Evolutionary conservation across 768 basidiomycete species (phyloP), one percentile per base, ranked within the genome.

Genomic region (Xerocomus spinulosus): DNA sequence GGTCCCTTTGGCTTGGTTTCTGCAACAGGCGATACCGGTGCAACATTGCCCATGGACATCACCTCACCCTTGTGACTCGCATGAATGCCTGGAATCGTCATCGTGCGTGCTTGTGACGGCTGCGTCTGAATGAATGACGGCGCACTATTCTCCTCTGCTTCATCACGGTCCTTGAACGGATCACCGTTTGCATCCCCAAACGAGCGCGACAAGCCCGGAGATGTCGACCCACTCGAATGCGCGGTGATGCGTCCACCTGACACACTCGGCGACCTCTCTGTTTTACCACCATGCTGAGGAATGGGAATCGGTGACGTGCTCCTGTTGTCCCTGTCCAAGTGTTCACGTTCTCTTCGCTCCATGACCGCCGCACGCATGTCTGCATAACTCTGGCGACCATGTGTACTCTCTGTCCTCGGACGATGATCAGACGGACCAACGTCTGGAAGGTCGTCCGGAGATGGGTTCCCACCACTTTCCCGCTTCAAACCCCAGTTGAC

Each of bases 61-160:
- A 91, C 79, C 51, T 92, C 87, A 9, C 85, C 86, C n/a, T 80
- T 80, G 59, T 91, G 84, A 56, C 82, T 87, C 3, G 81, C 87
- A 58, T 91, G 89, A 50, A 92, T 92, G 2, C 87, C 87, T 9
- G 90, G 90, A 53, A 92, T 92, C 13, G 80, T 82, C 90, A 92
- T 92, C 34, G 77, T 84, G 56, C 81, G 85, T 25, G 80, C 84
- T 60, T 82, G 80, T 8, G 72, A 63, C 3, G 89, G 89, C 59
- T 91, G 90, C 15, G 81, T 81, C 54, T 83, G 80, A 54, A 87
- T 87, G 8, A 83, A 79, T 15, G 73, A 68, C 9, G 72, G 64
- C 38, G 69, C 55, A 18, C 59, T 48, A 32, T 62, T 63, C 23
- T 63, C 57, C 36, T 61, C 61, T 17, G 47, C 30, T 8, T 49